phyloP scores from a whole-genome alignment of 2,329 filamentous ascomycete species.

The Colletotrichum theobromicola region DNA sequence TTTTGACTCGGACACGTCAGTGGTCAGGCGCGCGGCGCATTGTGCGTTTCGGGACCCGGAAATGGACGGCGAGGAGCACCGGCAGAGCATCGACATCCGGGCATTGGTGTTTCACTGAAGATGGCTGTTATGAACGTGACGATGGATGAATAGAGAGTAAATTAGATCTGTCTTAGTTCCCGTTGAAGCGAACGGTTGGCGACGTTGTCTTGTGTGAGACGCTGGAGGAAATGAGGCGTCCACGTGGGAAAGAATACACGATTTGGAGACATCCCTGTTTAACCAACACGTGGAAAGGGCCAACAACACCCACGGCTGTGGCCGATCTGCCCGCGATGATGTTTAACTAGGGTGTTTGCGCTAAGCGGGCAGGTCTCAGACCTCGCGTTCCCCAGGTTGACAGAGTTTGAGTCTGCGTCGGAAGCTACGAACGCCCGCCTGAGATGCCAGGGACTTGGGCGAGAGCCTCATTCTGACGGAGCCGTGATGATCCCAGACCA shows the following conservation, averaged over 20 bases:
- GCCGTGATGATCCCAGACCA: rapidly evolving
- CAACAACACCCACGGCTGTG: neutral
- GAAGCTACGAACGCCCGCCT: neutral
- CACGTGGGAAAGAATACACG: neutral
- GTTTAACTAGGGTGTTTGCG: neutral
- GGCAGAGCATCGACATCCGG: conserved; percentile 91
- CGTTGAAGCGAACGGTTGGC: neutral
- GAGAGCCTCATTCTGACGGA: neutral
- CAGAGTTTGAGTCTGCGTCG: neutral
- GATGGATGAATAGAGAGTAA: neutral
- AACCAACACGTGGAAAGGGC: neutral
- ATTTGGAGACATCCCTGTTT: neutral
- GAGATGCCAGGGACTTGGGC: neutral
- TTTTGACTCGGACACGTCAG: conserved; percentile 59
- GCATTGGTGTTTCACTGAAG: conserved; percentile 72
- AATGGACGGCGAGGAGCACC: conserved; percentile 71
- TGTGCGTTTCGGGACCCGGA: conserved; percentile 78
- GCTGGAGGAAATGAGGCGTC: neutral
- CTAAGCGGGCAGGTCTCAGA: neutral
- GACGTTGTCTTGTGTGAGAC: neutral
- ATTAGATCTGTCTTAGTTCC: neutral
- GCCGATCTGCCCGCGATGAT: neutral
- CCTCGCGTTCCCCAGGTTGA: neutral
- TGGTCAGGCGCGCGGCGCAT: conserved; percentile 69
- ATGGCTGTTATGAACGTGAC: neutral